Base-by-base conservation (phyloP, 2,329 filamentous ascomycete genomes). In the Scedosporium apiospermum region DNA sequence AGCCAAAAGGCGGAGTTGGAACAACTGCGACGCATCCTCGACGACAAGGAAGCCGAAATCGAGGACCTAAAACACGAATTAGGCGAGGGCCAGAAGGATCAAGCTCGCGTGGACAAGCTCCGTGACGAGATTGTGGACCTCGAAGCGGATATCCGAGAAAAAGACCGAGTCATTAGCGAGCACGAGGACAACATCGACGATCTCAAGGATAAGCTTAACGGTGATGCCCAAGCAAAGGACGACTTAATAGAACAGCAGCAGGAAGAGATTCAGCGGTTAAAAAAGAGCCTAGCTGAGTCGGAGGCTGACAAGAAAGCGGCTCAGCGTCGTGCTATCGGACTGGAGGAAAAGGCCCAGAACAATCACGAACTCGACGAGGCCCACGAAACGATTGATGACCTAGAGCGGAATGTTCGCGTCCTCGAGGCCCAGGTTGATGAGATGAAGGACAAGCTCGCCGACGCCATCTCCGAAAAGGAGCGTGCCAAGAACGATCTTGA, bases 101-200 rank as follows among this genome's bases (percentile, higher is more conserved):
- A 81, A 51, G 83, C 84, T 42, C 81, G 86, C 66, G 69, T 88
- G 16, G 85, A 88, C 55, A 86, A 88, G 66, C 74, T 95, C 2
- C 86, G 86, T 59, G 88, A 91, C 67, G 86, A 89, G 26, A 82
- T 96, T 12, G 84, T 84, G 42, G 90, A 96, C 68, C 77, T 93
- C 5, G 89, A 96, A 72, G 84, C 86, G 4, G 87, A 91, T 7
- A 72, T 93, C 12, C 84, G 89, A 51, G 88, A 91, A 65, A 93
- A 91, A 70, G 88, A 93, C 63, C 84, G 87, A 2, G 71, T 85
- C 1, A 82, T 96, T 44, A 86, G 88, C 58, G 85, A 91, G 65
- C 86, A 86, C 21, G 89, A 95, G 60, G 89, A 93, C 65, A 86
- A 91, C 67, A 77, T 92, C 12, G 88, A 90, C 44, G 82, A 84